Conservation (phyloP, 1,284 basidiomycete genomes). For the Meripilus lineatus region DNA sequence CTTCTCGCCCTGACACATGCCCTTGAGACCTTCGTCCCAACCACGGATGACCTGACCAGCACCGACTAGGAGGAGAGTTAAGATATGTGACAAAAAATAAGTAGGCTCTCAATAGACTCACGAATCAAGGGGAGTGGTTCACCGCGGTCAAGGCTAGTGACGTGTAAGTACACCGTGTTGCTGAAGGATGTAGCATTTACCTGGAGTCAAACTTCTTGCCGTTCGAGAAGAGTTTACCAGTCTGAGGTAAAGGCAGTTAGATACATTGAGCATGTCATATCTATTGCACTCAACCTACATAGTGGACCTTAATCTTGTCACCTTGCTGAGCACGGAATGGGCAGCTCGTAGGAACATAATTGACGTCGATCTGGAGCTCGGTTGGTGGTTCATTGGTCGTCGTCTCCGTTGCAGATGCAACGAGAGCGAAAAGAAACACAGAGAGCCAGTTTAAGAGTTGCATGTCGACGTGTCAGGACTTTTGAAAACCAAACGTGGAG, state of each 20-base stretch:
- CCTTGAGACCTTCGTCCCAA: constrained; percentile 75
- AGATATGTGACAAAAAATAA: neutral
- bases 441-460: constrained; percentile 25
- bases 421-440: constrained; percentile 34
- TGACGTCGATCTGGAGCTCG: constrained; percentile 59
- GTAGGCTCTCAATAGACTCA: constrained; percentile 31
- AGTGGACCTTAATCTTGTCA: constrained; percentile 73
- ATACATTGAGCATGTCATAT: neutral
- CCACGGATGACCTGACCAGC: constrained; percentile 78
- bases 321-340: constrained; percentile 53
- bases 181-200: constrained; percentile 28
- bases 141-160: constrained; percentile 56
- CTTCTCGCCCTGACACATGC: constrained; percentile 91
- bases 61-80: constrained; percentile 51
- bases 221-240: constrained; percentile 66
- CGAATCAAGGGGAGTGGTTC: constrained; percentile 65
- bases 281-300: constrained; percentile 46
- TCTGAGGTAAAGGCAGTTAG: constrained; percentile 35
- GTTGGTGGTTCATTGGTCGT: constrained; percentile 39
- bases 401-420: constrained; percentile 26
- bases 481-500: neutral
- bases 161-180: constrained; percentile 5
- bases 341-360: constrained; percentile 57
- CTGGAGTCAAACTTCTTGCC: constrained; percentile 84
- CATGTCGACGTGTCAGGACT: constrained; percentile 5